Evolutionary conservation across 2,329 filamentous ascomycete genomes (phyloP).

Genomic region (Trichothecium roseum): DNA sequence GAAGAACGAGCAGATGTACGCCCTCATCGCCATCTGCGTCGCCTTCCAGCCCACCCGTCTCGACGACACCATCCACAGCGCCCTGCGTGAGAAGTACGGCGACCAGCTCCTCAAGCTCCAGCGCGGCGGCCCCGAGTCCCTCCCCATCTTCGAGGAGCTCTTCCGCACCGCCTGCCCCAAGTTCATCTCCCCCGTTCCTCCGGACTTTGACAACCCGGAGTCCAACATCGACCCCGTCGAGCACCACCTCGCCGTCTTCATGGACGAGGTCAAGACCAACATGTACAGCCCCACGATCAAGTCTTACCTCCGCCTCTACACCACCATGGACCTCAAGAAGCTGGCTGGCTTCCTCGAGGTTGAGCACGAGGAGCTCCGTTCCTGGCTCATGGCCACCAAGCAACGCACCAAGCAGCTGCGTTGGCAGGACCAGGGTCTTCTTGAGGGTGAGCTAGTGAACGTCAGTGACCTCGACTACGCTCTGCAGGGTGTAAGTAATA

Average conservation of each 20-base stretch:
- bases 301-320: constrained; percentile 98
- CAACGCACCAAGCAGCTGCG: constrained; percentile 94
- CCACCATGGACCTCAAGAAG: constrained; percentile 98
- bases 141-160: constrained; percentile 95
- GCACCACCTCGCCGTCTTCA: constrained; percentile 95
- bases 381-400: constrained; percentile 95
- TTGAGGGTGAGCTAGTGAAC: constrained; percentile 89
- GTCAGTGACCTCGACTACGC: constrained; percentile 96
- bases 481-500: constrained; percentile 69
- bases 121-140: constrained; percentile 86
- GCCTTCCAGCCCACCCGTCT: constrained; percentile 94
- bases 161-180: constrained; percentile 98
- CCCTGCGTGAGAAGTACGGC: constrained; percentile 96
- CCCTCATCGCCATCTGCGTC: constrained; percentile 95
- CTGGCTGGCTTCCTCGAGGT: constrained; percentile 95
- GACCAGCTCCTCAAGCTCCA: constrained; percentile 96
- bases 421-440: constrained; percentile 77
- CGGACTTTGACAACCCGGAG: constrained; percentile 94
- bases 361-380: constrained; percentile 88
- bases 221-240: constrained; percentile 94
- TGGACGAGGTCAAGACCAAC: constrained; percentile 99
- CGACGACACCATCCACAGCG: constrained; percentile 98
- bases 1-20: constrained; percentile 99
- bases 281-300: constrained; percentile 97
- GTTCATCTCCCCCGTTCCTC: constrained; percentile 95